Evolutionary conservation across 2,329 filamentous ascomycete species (phyloP).

Genomic region (Bipolaris zeicola): DNA sequence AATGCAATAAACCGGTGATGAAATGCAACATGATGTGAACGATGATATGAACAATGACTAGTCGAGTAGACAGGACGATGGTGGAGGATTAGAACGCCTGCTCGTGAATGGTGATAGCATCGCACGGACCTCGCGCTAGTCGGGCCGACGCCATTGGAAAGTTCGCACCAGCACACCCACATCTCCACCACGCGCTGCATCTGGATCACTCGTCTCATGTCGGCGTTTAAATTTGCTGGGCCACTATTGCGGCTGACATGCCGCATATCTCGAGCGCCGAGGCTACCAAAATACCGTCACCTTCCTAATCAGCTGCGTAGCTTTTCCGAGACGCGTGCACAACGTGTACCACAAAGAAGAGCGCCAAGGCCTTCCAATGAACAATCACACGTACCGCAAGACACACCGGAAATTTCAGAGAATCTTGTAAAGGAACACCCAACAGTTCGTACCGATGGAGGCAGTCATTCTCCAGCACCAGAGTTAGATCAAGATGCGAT

Average conservation of each 20-base stretch:
- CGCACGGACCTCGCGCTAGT: constrained; percentile 11
- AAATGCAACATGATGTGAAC: too few species aligned
- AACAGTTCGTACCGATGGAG: background rate
- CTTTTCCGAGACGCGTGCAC: constrained; percentile 8
- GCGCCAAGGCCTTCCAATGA: constrained; percentile 8
- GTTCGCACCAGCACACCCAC: constrained; percentile 12
- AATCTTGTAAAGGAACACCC: constrained; percentile 12
- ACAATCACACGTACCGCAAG: constrained; percentile 11
- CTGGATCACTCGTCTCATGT: constrained; percentile 13
- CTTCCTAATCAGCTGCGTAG: constrained; percentile 4
- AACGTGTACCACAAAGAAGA: constrained; percentile 9
- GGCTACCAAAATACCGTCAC: background rate
- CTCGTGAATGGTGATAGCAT: background rate
- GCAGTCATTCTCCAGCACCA: background rate
- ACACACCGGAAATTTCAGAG: constrained; percentile 10
- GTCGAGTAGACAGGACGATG: too few species aligned
- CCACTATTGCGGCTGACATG: constrained; percentile 9
- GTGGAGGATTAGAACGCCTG: background rate
- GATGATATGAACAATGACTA: too few species aligned
- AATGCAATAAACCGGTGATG: too few species aligned
- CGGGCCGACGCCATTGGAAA: constrained; percentile 16
- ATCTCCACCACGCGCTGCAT: constrained; percentile 7
- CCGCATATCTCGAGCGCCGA: constrained; percentile 1
- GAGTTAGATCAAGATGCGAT: background rate
- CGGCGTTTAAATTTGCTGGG: constrained; percentile 5